Evolutionary conservation across 306 rosid species (phyloP).

Genomic region (Begonia loranthoides): DNA sequence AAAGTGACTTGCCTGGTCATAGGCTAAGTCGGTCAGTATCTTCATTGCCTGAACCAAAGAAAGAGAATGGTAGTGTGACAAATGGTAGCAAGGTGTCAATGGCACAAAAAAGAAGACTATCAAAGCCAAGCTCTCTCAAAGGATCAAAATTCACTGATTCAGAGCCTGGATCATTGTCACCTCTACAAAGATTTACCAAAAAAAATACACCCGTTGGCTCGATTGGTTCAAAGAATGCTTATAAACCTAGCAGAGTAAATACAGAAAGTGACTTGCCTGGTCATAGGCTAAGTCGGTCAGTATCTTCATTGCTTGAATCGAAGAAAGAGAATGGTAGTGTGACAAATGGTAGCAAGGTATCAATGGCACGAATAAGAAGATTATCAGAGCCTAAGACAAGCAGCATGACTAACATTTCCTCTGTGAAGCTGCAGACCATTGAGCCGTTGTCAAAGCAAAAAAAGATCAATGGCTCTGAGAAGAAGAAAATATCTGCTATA

Average conservation of each 20-base stretch:
- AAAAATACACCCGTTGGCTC: slow-evolving; percentile 46
- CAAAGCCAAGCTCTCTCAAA: slow-evolving; percentile 72
- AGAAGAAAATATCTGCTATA: slow-evolving; percentile 69
- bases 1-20: slow-evolving; percentile 39
- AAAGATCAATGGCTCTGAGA: slow-evolving; percentile 43
- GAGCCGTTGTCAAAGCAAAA: slow-evolving; percentile 37
- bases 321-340: slow-evolving; percentile 50
- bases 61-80: slow-evolving; percentile 38
- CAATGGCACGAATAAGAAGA: slow-evolving; percentile 79
- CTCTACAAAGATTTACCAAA: slow-evolving; percentile 48
- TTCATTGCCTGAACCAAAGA: slow-evolving; percentile 63
- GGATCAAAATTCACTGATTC: slow-evolving; percentile 87
- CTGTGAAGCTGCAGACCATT: slow-evolving; percentile 30
- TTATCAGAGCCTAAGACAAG: slow-evolving; percentile 82
- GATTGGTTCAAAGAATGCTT: slow-evolving; percentile 38
- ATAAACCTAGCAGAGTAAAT: slow-evolving; percentile 56
- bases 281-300: slow-evolving; percentile 54
- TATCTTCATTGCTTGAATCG: slow-evolving; percentile 57
- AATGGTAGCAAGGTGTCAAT: slow-evolving; percentile 62
- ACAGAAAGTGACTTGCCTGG: slow-evolving; percentile 38
- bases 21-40: slow-evolving; percentile 60
- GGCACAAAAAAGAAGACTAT: slow-evolving; percentile 74
- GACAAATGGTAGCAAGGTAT: slow-evolving; percentile 49
- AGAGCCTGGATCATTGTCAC: slow-evolving; percentile 77
- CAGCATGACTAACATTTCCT: slow-evolving; percentile 22